Conservation (phyloP, 2,329 filamentous ascomycete species). For the Cordyceps javanica region DNA sequence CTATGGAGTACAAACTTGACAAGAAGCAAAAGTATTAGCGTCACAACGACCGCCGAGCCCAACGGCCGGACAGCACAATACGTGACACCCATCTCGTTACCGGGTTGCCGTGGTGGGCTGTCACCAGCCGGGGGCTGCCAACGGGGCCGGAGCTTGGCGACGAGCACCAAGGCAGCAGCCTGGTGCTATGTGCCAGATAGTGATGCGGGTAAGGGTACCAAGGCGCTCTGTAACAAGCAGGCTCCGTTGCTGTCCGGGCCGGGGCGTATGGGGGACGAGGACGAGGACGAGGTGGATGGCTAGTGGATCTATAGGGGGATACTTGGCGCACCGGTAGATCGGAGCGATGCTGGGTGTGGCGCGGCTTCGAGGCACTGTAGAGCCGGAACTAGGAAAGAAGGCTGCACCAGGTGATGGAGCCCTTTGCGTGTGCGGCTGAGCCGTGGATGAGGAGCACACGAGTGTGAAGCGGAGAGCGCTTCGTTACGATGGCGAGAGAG, state of each 20-base stretch:
- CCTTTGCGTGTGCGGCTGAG: background rate
- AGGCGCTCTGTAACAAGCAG: background rate
- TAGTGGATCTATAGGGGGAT: background rate
- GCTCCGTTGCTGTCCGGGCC: background rate
- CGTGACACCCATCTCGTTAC: background rate
- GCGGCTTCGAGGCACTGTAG: background rate
- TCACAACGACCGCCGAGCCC: background rate
- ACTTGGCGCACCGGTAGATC: background rate
- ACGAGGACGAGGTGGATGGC: background rate
- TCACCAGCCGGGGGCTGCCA: background rate
- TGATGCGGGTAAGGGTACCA: background rate
- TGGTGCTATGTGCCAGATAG: background rate
- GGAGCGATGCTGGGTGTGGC: background rate
- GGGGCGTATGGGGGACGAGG: background rate
- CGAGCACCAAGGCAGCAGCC: background rate
- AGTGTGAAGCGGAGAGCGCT: background rate
- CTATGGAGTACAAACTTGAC: background rate
- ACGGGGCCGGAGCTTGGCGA: background rate
- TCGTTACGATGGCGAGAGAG: background rate
- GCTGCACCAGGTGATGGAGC: background rate
- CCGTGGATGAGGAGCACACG: background rate
- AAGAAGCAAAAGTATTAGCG: conserved; percentile 11
- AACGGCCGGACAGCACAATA: background rate
- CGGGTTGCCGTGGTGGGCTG: background rate
- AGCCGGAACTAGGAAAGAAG: background rate